phyloP scores from a whole-genome alignment of 179 eudicot species.

The Silene coronaria region DNA sequence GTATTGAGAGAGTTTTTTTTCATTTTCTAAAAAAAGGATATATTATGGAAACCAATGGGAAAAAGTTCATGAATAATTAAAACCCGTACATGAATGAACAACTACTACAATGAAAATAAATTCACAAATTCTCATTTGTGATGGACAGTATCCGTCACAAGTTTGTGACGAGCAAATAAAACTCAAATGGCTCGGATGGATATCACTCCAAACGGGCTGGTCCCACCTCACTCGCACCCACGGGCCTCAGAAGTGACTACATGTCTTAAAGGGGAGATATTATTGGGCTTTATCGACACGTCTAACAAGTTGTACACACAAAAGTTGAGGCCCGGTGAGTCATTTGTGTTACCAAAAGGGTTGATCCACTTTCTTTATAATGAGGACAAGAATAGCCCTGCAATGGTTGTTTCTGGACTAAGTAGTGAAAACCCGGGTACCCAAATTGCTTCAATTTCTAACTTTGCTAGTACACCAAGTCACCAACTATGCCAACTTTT shows the following conservation, averaged over 20 bases:
- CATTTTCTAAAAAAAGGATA: no score
- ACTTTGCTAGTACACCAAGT: conserved; percentile 45
- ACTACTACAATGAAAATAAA: no score
- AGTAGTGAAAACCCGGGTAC: conserved; percentile 74
- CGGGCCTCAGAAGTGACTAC: conserved; percentile 80
- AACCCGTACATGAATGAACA: no score
- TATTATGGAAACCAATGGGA: no score
- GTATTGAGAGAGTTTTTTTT: no score
- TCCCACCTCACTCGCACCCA: conserved; percentile 81
- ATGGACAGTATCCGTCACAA: no score
- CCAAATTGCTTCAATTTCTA: conserved; percentile 48
- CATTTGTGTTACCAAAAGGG: conserved; percentile 78
- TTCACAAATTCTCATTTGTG: no score
- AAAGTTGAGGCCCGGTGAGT: conserved; percentile 56
- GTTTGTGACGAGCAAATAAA: no score
- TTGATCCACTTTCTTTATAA: conserved; percentile 64
- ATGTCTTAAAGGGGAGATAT: conserved; percentile 53
- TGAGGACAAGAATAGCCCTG: conserved; percentile 30
- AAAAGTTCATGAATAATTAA: no score
- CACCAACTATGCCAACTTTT: conserved; percentile 51
- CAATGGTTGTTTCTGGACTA: conserved; percentile 57
- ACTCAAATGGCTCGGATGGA: conserved; percentile 79
- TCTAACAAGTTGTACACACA: conserved; percentile 48
- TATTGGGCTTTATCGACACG: conserved; percentile 71
- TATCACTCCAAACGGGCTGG: conserved; percentile 51